Conservation (phyloP, 768 basidiomycete species). For the Boletus huronensis region DNA sequence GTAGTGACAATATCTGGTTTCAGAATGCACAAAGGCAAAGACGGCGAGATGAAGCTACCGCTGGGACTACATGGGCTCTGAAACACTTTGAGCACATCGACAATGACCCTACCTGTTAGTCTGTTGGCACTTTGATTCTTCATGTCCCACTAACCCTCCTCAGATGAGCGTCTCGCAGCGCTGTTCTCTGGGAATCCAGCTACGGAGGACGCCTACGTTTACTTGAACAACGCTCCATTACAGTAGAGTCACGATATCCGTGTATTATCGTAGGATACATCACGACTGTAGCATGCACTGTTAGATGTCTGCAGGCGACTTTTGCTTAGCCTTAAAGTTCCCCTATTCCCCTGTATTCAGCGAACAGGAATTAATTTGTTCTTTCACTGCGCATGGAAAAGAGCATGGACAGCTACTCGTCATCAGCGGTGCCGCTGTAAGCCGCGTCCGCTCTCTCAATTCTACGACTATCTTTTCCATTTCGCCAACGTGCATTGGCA, state of each 20-base stretch:
- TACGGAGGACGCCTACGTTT: constrained; percentile 76
- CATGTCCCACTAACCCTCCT: neutral
- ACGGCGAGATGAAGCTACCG: constrained; percentile 75
- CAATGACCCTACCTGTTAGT: constrained; percentile 70
- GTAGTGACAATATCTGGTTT: neutral
- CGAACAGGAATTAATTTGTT: constrained; percentile 12
- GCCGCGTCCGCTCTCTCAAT: constrained; percentile 31
- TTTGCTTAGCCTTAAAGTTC: constrained; percentile 18
- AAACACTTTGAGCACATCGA: constrained; percentile 75
- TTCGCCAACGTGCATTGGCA: constrained; percentile 75
- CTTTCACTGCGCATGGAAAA: neutral
- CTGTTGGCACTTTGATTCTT: neutral
- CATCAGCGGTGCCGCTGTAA: neutral
- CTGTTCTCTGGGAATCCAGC: constrained; percentile 60
- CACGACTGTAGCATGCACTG: neutral
- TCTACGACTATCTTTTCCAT: constrained; percentile 56
- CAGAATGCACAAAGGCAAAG: constrained; percentile 92
- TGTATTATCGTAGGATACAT: constrained; percentile 1
- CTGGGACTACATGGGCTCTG: constrained; percentile 68
- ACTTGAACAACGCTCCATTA: constrained; percentile 51
- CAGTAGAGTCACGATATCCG: constrained; percentile 14
- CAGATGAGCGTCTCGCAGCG: constrained; percentile 62
- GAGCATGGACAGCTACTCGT: constrained; percentile 1
- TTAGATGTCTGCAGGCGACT: constrained; percentile 10
- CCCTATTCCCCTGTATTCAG: constrained; percentile 12